These are phyloP conservation scores for Melastoma malabathricum DNA, from an alignment of 345 rosid species.

Conservation along the genomic window DNA sequence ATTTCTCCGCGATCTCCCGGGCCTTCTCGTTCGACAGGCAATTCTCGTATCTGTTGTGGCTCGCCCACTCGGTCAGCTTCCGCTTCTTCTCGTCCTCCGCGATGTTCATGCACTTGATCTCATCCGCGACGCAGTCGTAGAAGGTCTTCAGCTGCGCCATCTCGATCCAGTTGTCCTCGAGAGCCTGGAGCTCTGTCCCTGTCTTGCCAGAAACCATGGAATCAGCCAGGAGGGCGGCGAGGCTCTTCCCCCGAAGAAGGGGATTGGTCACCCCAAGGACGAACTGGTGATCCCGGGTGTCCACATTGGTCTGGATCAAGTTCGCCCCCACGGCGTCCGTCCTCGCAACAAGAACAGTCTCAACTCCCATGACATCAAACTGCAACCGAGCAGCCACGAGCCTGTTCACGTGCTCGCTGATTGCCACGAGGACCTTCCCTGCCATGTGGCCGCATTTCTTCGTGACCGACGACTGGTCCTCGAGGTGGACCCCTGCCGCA, in stretches of 20 bases:
- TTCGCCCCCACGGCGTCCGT: slow-evolving; percentile 82
- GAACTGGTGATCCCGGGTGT: slow-evolving; percentile 83
- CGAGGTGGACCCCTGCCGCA: slow-evolving; percentile 90
- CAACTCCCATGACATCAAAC: slow-evolving; percentile 89
- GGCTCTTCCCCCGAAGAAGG: slow-evolving; percentile 40
- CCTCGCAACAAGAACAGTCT: slow-evolving; percentile 86
- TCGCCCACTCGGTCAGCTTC: slow-evolving; percentile 59
- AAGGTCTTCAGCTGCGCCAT: slow-evolving; percentile 72
- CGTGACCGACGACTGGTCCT: slow-evolving; percentile 90
- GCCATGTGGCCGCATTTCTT: slow-evolving; percentile 98
- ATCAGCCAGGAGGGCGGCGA: slow-evolving; percentile 54
- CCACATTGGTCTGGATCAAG: slow-evolving; percentile 75
- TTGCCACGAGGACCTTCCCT: slow-evolving; percentile 84
- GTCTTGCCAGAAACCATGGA: slow-evolving; percentile 68
- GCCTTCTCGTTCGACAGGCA: slow-evolving; percentile 62
- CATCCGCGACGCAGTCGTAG: slow-evolving; percentile 46
- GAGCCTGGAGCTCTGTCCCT: slow-evolving; percentile 62
- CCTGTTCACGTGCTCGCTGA: slow-evolving; percentile 80
- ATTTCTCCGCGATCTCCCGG: slow-evolving; percentile 50
- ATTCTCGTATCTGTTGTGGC: slow-evolving; percentile 48
- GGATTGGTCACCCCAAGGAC: slow-evolving; percentile 85
- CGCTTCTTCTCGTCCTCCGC: slow-evolving; percentile 48
- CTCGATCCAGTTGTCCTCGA: slow-evolving; percentile 77
- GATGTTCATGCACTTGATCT: slow-evolving; percentile 44
- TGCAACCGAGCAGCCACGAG: slow-evolving; percentile 93